phyloP scores from a whole-genome alignment of 495 filamentous ascomycete species.

The Penicillium atrosanguineum region DNA sequence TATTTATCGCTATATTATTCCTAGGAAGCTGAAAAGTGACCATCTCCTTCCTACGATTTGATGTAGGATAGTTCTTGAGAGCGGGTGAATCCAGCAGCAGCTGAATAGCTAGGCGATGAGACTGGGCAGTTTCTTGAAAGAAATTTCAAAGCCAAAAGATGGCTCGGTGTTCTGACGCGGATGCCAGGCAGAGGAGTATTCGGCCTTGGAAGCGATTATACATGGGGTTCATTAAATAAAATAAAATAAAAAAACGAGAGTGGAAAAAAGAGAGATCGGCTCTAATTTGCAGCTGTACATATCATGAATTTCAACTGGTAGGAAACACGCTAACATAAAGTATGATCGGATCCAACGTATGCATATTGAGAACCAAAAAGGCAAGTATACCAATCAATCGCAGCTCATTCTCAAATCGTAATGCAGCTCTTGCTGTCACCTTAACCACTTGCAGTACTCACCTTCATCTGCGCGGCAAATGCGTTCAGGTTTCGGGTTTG shows the following conservation, averaged over 20 bases:
- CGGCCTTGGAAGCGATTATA: too few relatives aligned
- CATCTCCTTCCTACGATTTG: not conserved
- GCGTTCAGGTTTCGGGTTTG: conserved; percentile 82
- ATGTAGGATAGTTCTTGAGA: not conserved
- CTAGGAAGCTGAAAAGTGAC: too few relatives aligned
- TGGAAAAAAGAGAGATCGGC: not conserved
- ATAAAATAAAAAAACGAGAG: too few relatives aligned
- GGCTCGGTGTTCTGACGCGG: not conserved
- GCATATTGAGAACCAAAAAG: too few relatives aligned
- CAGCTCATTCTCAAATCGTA: too few relatives aligned
- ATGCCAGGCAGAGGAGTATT: not conserved
- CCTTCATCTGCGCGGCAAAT: conserved; percentile 47
- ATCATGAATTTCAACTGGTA: not conserved
- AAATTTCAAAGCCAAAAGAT: not conserved
- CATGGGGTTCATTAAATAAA: too few relatives aligned
- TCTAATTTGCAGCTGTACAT: not conserved
- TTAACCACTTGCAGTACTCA: conserved; percentile 29
- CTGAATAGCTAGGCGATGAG: not conserved
- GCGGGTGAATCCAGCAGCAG: not conserved
- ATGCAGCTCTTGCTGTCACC: too few relatives aligned
- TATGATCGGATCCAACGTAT: too few relatives aligned
- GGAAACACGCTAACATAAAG: not conserved
- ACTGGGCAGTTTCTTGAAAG: not conserved
- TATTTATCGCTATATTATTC: not conserved
- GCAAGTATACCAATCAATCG: not conserved